phyloP scores from a whole-genome alignment of 2,329 filamentous ascomycete genomes.

The Dactylellina cionopaga region DNA sequence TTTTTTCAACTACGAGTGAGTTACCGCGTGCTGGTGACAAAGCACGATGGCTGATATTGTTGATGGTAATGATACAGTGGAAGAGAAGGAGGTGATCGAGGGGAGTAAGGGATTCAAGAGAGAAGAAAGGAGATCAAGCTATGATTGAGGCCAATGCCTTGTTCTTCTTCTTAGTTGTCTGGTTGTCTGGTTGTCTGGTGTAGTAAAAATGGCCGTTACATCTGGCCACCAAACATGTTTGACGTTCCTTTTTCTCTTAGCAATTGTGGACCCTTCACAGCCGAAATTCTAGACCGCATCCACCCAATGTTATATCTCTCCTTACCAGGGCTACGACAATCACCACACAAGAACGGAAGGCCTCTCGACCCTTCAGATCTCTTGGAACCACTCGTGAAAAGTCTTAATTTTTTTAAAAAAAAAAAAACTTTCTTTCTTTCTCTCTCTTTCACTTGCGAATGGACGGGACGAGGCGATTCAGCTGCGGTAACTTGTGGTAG shows the following conservation, averaged over 20 bases:
- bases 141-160: too few relatives aligned
- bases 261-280: neutral
- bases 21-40: too few relatives aligned
- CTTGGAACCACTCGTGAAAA: neutral
- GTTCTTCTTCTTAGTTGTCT: too few relatives aligned
- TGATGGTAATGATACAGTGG: neutral
- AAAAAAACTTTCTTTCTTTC: too few relatives aligned
- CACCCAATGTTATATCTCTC: neutral
- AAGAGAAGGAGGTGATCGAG: neutral
- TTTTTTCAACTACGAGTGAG: too few relatives aligned
- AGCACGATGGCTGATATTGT: neutral
- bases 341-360: too few relatives aligned
- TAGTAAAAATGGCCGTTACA: constrained; percentile 12
- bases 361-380: too few relatives aligned
- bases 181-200: too few relatives aligned
- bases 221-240: constrained; percentile 25
- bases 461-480: constrained; percentile 1
- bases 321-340: neutral
- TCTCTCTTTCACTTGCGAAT: neutral
- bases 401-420: neutral
- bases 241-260: constrained; percentile 4
- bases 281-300: too few relatives aligned
- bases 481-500: neutral
- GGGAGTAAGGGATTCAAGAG: neutral
- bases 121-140: constrained; percentile 8